phyloP scores from a whole-genome alignment of 2,329 filamentous ascomycete genomes.

The Laburnicola sp. region DNA sequence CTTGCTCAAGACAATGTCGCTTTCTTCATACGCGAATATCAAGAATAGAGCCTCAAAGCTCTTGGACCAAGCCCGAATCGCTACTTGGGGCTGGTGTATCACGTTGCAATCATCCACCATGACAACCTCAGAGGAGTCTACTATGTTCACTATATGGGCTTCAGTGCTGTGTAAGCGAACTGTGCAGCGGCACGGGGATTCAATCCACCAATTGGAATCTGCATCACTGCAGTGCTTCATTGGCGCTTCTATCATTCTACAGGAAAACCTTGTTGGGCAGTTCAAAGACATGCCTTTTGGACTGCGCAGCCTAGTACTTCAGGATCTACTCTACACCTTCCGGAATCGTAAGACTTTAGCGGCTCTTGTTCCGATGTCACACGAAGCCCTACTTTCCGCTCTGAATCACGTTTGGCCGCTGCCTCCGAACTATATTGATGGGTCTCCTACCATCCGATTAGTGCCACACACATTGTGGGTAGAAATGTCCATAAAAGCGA shows the following conservation, averaged over 20 bases:
- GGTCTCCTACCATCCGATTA: conserved; percentile 12
- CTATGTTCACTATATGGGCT: conserved; percentile 57
- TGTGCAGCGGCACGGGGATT: conserved; percentile 34
- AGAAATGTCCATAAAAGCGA: conserved; percentile 27
- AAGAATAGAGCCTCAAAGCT: conserved; percentile 26
- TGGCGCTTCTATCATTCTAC: conserved; percentile 49
- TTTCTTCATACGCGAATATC: conserved; percentile 25
- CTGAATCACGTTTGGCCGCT: conserved; percentile 52
- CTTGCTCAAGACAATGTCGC: conserved; percentile 46
- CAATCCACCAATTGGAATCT: not conserved
- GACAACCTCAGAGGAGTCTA: conserved; percentile 44
- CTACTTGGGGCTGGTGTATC: conserved; percentile 56
- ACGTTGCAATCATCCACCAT: conserved; percentile 51
- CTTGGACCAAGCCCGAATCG: conserved; percentile 48
- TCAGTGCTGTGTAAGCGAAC: conserved; percentile 60
- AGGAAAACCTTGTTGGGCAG: conserved; percentile 52
- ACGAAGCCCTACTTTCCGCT: conserved; percentile 36
- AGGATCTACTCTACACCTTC: conserved; percentile 53
- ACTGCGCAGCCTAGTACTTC: conserved; percentile 48
- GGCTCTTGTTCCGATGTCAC: conserved; percentile 37
- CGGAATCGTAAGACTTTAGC: conserved; percentile 43
- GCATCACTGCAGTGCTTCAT: conserved; percentile 38
- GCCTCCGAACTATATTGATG: conserved; percentile 16
- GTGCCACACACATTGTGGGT: conserved; percentile 40
- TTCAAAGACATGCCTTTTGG: conserved; percentile 38